A percentile compares a stretch with the other conserved stretches of the same genome.
Evolutionary conservation across 2,329 filamentous ascomycete genomes (phyloP).

Genomic region (Parastagonospora nodorum): DNA sequence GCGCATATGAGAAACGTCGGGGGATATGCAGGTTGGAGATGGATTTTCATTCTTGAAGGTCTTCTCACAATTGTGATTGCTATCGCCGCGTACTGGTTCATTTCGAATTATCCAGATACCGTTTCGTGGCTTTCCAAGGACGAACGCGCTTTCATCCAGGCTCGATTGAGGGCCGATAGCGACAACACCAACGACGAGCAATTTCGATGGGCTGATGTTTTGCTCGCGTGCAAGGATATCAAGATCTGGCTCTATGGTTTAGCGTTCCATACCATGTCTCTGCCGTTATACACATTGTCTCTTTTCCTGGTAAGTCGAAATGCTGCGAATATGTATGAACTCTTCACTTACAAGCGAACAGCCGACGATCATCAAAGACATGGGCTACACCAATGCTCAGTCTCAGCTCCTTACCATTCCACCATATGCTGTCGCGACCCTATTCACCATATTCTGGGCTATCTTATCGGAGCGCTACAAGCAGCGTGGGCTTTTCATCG

Average conservation of each 20-base stretch:
- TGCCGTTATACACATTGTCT: conserved; percentile 52
- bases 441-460: conserved; percentile 45
- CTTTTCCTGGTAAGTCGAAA: conserved; percentile 50
- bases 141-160: conserved; percentile 62
- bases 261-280: conserved; percentile 72
- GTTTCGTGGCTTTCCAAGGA: conserved; percentile 61
- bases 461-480: conserved; percentile 38
- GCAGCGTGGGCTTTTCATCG: conserved; percentile 44
- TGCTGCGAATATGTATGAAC: neutral
- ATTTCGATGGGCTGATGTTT: conserved; percentile 71
- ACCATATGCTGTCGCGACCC: conserved; percentile 47
- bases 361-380: conserved; percentile 57
- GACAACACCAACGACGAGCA: conserved; percentile 71
- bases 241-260: conserved; percentile 65
- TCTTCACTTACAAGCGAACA: conserved; percentile 41
- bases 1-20: conserved; percentile 64
- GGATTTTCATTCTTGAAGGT: conserved; percentile 50
- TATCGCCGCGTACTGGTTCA: conserved; percentile 57
- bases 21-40: conserved; percentile 49
- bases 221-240: conserved; percentile 59
- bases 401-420: conserved; percentile 55
- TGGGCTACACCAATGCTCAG: conserved; percentile 49
- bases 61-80: conserved; percentile 44
- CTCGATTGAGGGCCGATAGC: conserved; percentile 68
- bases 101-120: conserved; percentile 68